Conservation (phyloP, 2,329 filamentous ascomycete genomes). For the Aspergillus sp. region DNA sequence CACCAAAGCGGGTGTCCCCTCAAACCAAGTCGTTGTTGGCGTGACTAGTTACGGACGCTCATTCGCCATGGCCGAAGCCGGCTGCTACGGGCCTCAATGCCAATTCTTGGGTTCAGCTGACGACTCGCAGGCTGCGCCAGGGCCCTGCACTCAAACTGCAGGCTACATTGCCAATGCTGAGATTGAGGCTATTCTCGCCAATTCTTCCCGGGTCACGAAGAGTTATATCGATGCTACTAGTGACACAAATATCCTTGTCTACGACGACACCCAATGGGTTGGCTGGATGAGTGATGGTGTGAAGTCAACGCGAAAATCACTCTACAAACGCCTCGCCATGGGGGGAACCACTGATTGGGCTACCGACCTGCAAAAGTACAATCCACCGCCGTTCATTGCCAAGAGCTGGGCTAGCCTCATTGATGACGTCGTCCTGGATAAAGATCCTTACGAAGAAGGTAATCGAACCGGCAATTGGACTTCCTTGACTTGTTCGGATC, state of each 20-base stretch:
- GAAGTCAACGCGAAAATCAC: background rate
- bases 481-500: constrained; percentile 7
- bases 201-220: background rate
- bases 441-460: constrained; percentile 1
- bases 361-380: constrained; percentile 28
- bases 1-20: constrained; percentile 8
- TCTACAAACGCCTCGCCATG: constrained; percentile 29
- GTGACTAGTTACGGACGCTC: constrained; percentile 9
- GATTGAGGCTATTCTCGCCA: constrained; percentile 10
- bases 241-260: constrained; percentile 9
- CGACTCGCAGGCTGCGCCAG: constrained; percentile 2
- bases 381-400: background rate
- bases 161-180: constrained; percentile 12
- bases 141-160: constrained; percentile 9
- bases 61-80: constrained; percentile 3
- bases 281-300: constrained; percentile 8
- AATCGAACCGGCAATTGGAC: constrained; percentile 12
- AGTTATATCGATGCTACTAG: background rate
- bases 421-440: constrained; percentile 3
- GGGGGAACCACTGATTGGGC: constrained; percentile 39
- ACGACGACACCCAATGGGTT: constrained; percentile 9
- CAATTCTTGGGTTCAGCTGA: background rate
- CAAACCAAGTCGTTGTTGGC: constrained; percentile 5
- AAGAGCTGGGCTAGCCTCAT: constrained; percentile 8
- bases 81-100: constrained; percentile 7